phyloP scores from a whole-genome alignment of 768 basidiomycete genomes.

The Termitomyces heimii region DNA sequence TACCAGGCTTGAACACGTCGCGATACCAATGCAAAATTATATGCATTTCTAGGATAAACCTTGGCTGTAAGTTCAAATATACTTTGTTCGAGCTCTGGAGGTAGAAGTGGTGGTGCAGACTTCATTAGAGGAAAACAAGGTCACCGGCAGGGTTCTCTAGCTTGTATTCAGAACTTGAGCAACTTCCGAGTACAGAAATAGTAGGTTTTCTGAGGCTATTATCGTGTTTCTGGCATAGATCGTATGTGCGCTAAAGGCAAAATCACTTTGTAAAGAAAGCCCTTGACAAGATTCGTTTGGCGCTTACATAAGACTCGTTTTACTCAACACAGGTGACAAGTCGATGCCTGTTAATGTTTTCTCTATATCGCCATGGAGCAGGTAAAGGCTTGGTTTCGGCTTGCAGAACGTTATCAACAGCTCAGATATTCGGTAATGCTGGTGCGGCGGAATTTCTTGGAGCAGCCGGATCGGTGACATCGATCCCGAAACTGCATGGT shows the following conservation, averaged over 20 bases:
- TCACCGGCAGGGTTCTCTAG: neutral
- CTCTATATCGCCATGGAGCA: slow-evolving; percentile 4
- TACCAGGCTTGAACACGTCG: slow-evolving; percentile 19
- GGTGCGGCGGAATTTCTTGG: slow-evolving; percentile 32
- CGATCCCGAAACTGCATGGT: slow-evolving; percentile 34
- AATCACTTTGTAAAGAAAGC: neutral
- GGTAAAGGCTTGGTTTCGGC: neutral
- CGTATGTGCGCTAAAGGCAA: neutral
- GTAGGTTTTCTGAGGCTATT: neutral
- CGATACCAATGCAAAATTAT: slow-evolving; percentile 15
- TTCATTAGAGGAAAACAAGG: neutral
- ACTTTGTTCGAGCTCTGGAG: slow-evolving; percentile 19
- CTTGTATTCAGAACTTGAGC: too few species aligned
- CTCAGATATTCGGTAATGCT: slow-evolving; percentile 23
- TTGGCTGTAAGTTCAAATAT: slow-evolving; percentile 20
- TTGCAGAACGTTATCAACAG: slow-evolving; percentile 5
- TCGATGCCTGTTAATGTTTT: slow-evolving; percentile 3
- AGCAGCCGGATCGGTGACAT: slow-evolving; percentile 27
- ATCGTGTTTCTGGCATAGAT: neutral
- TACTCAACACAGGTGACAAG: neutral
- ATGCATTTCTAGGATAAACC: slow-evolving; percentile 11
- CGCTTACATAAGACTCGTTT: slow-evolving; percentile 9
- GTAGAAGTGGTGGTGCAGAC: slow-evolving; percentile 11
- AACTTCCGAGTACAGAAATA: neutral
- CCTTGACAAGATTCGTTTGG: neutral